Conservation (phyloP, 1,139 yeast genomes). For the Kodamaea sp. region DNA sequence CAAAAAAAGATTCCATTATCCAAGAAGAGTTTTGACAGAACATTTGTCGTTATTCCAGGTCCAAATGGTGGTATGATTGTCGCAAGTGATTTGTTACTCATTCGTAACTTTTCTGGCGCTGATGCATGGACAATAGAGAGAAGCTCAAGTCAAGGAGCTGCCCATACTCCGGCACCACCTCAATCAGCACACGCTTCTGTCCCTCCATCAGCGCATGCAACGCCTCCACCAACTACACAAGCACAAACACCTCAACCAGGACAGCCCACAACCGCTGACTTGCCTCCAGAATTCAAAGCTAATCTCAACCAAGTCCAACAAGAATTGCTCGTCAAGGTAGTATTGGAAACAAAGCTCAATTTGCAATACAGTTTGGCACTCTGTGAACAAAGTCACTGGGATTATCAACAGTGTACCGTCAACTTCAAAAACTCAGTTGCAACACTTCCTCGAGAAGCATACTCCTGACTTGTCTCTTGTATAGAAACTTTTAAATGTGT, state of each 20-base stretch:
- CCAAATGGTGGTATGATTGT: constrained; percentile 68
- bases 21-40: constrained; percentile 81
- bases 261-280: constrained; percentile 30
- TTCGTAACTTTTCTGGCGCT: constrained; percentile 59
- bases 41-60: constrained; percentile 74
- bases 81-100: constrained; percentile 75
- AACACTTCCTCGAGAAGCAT: constrained; percentile 45
- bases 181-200: constrained; percentile 12
- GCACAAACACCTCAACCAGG: too few relatives aligned
- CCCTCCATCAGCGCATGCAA: constrained; percentile 9
- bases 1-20: constrained; percentile 44
- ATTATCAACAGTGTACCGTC: constrained; percentile 62
- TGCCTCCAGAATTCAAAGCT: constrained; percentile 54
- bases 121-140: constrained; percentile 50
- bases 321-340: constrained; percentile 60
- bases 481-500: neutral
- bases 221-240: constrained; percentile 13
- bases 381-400: constrained; percentile 87
- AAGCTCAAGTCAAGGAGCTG: constrained; percentile 9
- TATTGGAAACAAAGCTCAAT: constrained; percentile 71
- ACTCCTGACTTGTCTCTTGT: constrained; percentile 3
- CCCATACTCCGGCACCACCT: constrained; percentile 14
- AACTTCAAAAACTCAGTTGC: constrained; percentile 65
- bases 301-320: constrained; percentile 57
- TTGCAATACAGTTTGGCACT: constrained; percentile 79